Percentiles rank a stretch among this genome's conserved stretches.
Conservation (phyloP, 1,139 yeast genomes). For the Zhuliangozyma blackwelliae region DNA sequence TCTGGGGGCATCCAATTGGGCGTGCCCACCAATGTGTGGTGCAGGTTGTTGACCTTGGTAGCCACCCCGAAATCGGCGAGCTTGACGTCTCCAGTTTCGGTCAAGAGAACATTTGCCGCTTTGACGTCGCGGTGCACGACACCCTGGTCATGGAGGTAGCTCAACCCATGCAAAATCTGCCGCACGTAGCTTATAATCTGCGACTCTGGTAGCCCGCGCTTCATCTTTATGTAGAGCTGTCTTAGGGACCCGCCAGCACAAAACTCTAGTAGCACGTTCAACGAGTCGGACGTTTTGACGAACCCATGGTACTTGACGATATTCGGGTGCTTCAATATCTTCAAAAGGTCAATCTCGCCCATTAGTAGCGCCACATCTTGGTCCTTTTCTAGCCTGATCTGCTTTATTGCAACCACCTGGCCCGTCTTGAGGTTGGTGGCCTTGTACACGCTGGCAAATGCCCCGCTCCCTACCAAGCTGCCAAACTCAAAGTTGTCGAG, state of each 20-base stretch:
- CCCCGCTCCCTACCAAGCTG: conserved; percentile 86
- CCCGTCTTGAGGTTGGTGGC: conserved; percentile 66
- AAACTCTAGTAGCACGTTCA: conserved; percentile 69
- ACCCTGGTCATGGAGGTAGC: conserved; percentile 64
- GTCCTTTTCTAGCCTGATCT: conserved; percentile 54
- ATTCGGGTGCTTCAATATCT: conserved; percentile 75
- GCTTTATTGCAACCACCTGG: conserved; percentile 81
- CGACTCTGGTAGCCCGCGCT: conserved; percentile 55
- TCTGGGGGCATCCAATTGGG: conserved; percentile 93
- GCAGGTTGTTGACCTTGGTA: conserved; percentile 46
- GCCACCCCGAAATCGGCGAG: conserved; percentile 83
- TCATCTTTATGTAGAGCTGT: conserved; percentile 55
- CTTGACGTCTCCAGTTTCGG: conserved; percentile 57
- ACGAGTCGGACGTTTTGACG: conserved; percentile 59
- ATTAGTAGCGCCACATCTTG: conserved; percentile 49
- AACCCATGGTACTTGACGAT: conserved; percentile 91
- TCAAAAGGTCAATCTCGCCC: conserved; percentile 85
- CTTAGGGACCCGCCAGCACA: conserved; percentile 87
- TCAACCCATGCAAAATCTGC: conserved; percentile 74
- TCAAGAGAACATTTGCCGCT: conserved; percentile 69
- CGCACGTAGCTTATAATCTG: conserved; percentile 56
- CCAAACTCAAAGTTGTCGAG: conserved; percentile 55
- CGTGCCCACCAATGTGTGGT: conserved; percentile 54
- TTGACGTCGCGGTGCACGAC: conserved; percentile 77
- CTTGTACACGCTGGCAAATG: conserved; percentile 89